phyloP scores from a whole-genome alignment of 2,329 filamentous ascomycete species.

The Aspergillus aculeatus region DNA sequence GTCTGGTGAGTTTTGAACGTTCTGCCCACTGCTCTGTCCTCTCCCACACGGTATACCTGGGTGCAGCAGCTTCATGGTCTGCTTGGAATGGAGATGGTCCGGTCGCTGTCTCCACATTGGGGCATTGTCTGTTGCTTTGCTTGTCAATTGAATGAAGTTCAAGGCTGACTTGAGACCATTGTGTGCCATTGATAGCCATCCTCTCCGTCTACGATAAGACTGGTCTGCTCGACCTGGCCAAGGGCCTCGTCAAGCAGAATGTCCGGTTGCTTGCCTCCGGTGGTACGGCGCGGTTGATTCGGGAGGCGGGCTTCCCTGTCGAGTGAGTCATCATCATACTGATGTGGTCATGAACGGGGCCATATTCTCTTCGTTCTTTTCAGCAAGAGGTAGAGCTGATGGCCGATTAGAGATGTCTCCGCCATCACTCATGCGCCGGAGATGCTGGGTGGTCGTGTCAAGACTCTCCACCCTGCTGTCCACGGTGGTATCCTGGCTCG shows the following conservation, averaged over 20 bases:
- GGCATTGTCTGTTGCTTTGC: slow-evolving; percentile 11
- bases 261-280: slow-evolving; percentile 92
- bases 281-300: slow-evolving; percentile 92
- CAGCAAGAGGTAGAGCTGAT: slow-evolving; percentile 10
- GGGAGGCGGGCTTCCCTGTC: slow-evolving; percentile 91
- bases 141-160: slow-evolving; percentile 2
- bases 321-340: slow-evolving; percentile 61
- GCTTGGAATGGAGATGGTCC: slow-evolving; percentile 21
- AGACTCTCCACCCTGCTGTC: slow-evolving; percentile 95
- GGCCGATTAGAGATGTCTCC: slow-evolving; percentile 73
- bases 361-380: not conserved
- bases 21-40: slow-evolving; percentile 6
- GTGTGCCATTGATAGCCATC: slow-evolving; percentile 61
- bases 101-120: slow-evolving; percentile 16
- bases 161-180: slow-evolving; percentile 11
- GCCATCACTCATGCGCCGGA: slow-evolving; percentile 96
- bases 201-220: slow-evolving; percentile 99
- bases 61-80: slow-evolving; percentile 1
- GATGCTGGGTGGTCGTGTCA: slow-evolving; percentile 89
- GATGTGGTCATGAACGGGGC: slow-evolving; percentile 3
- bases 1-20: slow-evolving; percentile 33
- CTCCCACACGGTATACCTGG: slow-evolving; percentile 16
- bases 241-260: slow-evolving; percentile 84
- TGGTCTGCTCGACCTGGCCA: slow-evolving; percentile 85
- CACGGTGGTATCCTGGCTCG: slow-evolving; percentile 84